Base-by-base conservation (phyloP, 1,284 basidiomycete species). In the Cerrena zonata region DNA sequence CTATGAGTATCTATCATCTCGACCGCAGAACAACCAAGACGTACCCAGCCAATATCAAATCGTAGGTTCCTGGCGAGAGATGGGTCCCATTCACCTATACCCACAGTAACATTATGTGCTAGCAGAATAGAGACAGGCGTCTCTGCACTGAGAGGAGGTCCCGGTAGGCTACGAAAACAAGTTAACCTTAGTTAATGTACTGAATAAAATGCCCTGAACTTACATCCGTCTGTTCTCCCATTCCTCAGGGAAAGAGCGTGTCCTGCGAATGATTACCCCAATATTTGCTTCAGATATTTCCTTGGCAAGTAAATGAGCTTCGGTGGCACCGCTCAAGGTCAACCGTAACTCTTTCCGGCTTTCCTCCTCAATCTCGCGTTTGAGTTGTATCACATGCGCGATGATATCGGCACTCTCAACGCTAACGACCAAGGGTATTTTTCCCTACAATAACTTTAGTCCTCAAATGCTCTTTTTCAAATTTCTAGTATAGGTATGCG, bases 261-360 rank as follows among this genome's bases (percentile, higher is more conserved):
- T 60, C 0, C 74, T 75, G 5, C 69, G 66, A 37, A 85, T 61
- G 40, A 85, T 73, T 12, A 85, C 77, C 10, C 76, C 76, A 12
- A 84, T 71, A 41, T 72, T 60, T 10, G 74, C 73, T 5, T 65
- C 58, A 13, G 63, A 68, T 36, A 95, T 80, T 55, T 93, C 84
- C 34, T 79, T 65, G 0, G 91, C 91, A 41, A 94, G 65, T 26
- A 87, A 69, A 66, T 89, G 78, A 3, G 88, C 78, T 67, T 94
- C 91, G 0, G 79, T 73, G 0, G 81, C 91, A 4, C 89, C 89
- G 30, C 78, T 70, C 58, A 92, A 81, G 2, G 85, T 79, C 71
- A 87, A 72, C 46, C 75, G 74, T 66, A 86, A 75, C 11, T 68
- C 66, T 18, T 77, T 75, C 0, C 79, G 77, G 3, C 77, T 76